These are phyloP conservation scores for Clonostachys solani DNA, from an alignment of 2,329 filamentous ascomycete species.

Conservation along the genomic window DNA sequence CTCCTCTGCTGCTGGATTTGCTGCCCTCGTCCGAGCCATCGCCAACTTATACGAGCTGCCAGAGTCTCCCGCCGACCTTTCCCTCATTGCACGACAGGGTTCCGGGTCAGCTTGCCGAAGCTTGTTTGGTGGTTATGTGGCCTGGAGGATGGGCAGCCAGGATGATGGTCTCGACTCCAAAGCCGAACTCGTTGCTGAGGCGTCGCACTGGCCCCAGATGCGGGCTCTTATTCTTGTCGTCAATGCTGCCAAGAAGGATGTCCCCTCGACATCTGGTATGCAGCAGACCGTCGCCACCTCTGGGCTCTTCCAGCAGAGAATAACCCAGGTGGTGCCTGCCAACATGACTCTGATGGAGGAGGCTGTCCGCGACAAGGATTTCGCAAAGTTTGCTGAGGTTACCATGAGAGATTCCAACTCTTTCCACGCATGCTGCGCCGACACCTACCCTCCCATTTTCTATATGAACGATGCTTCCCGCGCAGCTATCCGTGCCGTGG, in stretches of 20 bases:
- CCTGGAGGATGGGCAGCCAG: constrained; percentile 78
- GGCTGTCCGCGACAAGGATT: constrained; percentile 74
- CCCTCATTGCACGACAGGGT: constrained; percentile 85
- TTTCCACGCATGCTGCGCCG: constrained; percentile 92
- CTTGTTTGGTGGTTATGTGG: constrained; percentile 92
- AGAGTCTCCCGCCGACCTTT: constrained; percentile 76
- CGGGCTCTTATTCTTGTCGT: constrained; percentile 87
- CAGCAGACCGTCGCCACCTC: constrained; percentile 93
- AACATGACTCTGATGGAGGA: constrained; percentile 84
- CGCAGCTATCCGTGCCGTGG: constrained; percentile 82
- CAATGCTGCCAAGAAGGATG: constrained; percentile 91
- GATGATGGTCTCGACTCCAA: constrained; percentile 81
- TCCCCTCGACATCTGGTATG: constrained; percentile 91
- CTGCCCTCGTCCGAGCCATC: constrained; percentile 75
- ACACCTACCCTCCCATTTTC: constrained; percentile 96
- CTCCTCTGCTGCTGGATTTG: constrained; percentile 66
- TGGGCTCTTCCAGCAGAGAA: constrained; percentile 76
- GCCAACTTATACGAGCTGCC: constrained; percentile 88
- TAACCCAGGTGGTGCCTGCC: constrained; percentile 71
- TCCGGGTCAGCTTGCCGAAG: constrained; percentile 92
- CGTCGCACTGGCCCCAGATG: constrained; percentile 94
- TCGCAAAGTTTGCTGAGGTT: constrained; percentile 79
- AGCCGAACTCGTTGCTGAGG: constrained; percentile 84
- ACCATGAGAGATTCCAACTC: constrained; percentile 97
- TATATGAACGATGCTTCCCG: constrained; percentile 95